A percentile compares a stretch with the other conserved stretches of the same genome.
These are phyloP conservation scores for Phytopythium litorale DNA, from an alignment of 352 stramenopile genomes.

Conservation along the genomic window DNA sequence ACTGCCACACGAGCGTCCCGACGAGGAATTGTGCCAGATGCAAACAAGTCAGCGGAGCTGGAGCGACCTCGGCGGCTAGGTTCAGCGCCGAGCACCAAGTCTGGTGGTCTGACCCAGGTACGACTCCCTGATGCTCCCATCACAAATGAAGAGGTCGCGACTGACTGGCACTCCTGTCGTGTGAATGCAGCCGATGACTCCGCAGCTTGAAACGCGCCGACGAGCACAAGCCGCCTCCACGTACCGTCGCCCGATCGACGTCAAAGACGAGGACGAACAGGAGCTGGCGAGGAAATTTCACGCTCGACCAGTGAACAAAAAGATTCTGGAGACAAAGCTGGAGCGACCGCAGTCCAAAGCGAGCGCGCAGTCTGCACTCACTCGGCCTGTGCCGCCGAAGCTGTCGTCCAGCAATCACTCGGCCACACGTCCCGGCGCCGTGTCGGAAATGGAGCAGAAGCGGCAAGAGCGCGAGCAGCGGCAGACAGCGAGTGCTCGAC, in stretches of 20 bases:
- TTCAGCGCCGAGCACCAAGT: neutral
- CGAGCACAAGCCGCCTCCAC: constrained; percentile 39
- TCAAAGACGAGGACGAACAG: constrained; percentile 66
- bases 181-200: constrained; percentile 39
- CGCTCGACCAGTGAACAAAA: constrained; percentile 52
- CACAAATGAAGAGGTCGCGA: neutral
- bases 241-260: constrained; percentile 50
- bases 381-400: constrained; percentile 41
- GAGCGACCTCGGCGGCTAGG: neutral
- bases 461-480: constrained; percentile 37
- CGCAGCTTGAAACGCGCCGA: constrained; percentile 60
- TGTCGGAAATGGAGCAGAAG: constrained; percentile 32
- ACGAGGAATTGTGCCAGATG: constrained; percentile 5
- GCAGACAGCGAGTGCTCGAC: constrained; percentile 13
- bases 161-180: neutral
- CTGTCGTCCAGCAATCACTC: constrained; percentile 33
- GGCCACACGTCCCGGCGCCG: constrained; percentile 24
- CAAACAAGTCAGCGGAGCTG: neutral
- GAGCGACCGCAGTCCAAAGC: constrained; percentile 25
- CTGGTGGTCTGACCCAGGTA: constrained; percentile 37
- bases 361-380: constrained; percentile 29
- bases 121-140: neutral
- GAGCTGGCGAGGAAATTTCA: constrained; percentile 81
- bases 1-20: constrained; percentile 32
- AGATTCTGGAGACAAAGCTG: constrained; percentile 42